These are phyloP conservation scores for Termitomyces titanicus DNA, from an alignment of 768 basidiomycete species.

Conservation along the genomic window DNA sequence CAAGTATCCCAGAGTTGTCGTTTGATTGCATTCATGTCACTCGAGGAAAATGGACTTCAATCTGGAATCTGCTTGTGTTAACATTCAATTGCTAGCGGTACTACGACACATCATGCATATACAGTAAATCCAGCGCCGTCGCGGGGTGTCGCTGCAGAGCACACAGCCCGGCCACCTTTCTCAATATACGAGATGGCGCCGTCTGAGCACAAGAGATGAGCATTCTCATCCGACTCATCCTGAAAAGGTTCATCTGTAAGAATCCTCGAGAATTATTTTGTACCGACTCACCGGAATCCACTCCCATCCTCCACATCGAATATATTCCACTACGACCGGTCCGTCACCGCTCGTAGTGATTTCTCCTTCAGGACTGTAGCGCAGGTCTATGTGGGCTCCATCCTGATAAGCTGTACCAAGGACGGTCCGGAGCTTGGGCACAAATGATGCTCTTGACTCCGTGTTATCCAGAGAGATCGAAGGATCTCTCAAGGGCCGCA, in stretches of 20 bases:
- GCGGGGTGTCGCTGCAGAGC: slow-evolving; percentile 34
- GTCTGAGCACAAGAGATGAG: slow-evolving; percentile 78
- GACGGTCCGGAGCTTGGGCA: slow-evolving; percentile 47
- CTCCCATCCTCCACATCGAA: slow-evolving; percentile 77
- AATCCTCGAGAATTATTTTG: not conserved
- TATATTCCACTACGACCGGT: slow-evolving; percentile 67
- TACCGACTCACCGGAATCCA: slow-evolving; percentile 67
- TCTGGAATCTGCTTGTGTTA: not conserved
- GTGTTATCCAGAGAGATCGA: slow-evolving; percentile 35
- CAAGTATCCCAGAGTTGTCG: slow-evolving; percentile 17
- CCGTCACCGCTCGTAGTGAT: slow-evolving; percentile 41
- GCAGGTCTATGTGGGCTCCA: slow-evolving; percentile 64
- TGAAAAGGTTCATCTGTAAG: slow-evolving; percentile 25
- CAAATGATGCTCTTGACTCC: slow-evolving; percentile 46
- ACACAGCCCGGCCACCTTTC: slow-evolving; percentile 53
- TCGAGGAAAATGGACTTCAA: slow-evolving; percentile 2
- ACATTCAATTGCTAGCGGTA: not conserved
- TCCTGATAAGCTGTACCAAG: slow-evolving; percentile 72
- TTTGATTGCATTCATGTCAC: not conserved
- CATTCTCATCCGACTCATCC: slow-evolving; percentile 55
- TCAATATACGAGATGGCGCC: slow-evolving; percentile 68
- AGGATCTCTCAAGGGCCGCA: slow-evolving; percentile 70
- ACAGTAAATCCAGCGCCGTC: slow-evolving; percentile 40
- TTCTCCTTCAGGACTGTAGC: slow-evolving; percentile 46
- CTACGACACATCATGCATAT: slow-evolving; percentile 31